phyloP scores from a whole-genome alignment of 73 alveolate genomes.

The Uronychia setigera region DNA sequence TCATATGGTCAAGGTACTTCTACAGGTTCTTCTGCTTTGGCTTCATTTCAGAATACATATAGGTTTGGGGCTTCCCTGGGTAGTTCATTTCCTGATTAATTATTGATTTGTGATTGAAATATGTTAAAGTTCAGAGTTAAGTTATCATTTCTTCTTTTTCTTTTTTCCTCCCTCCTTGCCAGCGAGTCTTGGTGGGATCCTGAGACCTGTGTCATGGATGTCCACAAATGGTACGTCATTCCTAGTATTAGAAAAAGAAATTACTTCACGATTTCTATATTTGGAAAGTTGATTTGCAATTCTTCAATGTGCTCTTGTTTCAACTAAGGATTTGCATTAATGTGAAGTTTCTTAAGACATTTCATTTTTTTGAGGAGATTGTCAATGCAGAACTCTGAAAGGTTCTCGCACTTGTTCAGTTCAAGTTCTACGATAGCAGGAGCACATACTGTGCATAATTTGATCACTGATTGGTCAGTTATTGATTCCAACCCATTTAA shows the following conservation, averaged over 20 bases:
- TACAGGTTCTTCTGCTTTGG: background rate
- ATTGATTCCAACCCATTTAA: slow-evolving; percentile 1
- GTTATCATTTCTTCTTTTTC: too few relatives aligned
- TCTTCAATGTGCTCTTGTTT: slow-evolving; percentile 9
- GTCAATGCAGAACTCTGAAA: slow-evolving; percentile 10
- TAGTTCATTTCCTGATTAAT: too few relatives aligned
- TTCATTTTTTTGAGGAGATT: background rate
- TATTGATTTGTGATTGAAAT: too few relatives aligned
- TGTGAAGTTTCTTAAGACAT: background rate
- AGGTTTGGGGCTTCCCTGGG: background rate
- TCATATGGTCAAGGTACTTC: background rate
- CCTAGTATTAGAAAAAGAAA: too few relatives aligned
- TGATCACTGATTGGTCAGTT: slow-evolving; percentile 2
- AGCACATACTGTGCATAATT: background rate
- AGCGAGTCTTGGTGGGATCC: too few relatives aligned
- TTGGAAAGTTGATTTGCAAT: slow-evolving; percentile 1
- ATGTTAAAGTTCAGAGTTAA: too few relatives aligned
- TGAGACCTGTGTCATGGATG: too few relatives aligned
- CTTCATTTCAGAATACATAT: background rate
- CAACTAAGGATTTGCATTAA: background rate
- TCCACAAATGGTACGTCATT: too few relatives aligned
- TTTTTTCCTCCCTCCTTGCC: too few relatives aligned
- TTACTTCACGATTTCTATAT: slow-evolving; percentile 3
- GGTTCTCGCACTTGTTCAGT: slow-evolving; percentile 2
- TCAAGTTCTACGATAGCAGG: slow-evolving; percentile 5